Base-by-base conservation (phyloP, 2,329 filamentous ascomycete species). In the Trichoderma guizhouense region DNA sequence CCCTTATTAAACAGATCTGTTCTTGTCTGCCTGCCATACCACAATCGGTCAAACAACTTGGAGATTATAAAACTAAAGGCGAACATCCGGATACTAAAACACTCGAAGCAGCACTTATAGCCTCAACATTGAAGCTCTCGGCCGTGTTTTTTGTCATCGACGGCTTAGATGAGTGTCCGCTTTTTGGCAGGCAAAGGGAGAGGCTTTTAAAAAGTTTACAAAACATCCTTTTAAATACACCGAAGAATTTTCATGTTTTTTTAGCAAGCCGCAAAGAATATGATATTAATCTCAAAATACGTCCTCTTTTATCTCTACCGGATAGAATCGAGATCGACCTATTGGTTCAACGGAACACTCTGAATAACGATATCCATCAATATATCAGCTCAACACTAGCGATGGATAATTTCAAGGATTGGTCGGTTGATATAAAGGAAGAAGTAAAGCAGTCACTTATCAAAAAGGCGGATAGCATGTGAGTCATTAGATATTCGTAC, bases 301-400 rank as follows among this genome's bases (percentile, higher is more conserved):
- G 43, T 6, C 1, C 0, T 6, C 43, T 21, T 21, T 3, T 47
- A 6, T 47, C 5, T 5, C 2, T 4, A 21, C 43, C 43, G 1
- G 0, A 5, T 5, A 47, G 9, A 21, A 11, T 21, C n/a, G n/a
- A 21, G 6, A 47, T 47, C 8, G 43, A 47, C n/a, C 43, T 47
- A 3, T 47, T 11, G 5, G 5, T 1, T 3, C 9, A 5, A 11
- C 18, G 6, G 15, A 0, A 1, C 0, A 21, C 4, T 1, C 7
- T 47, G 0, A 6, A 47, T 2, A 12, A 21, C 12, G 43, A 47
- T 21, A 47, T 47, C 9, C n/a, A 4, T 21, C n/a, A 21, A 11
- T 47, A 47, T 3, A 47, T 47, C 0, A 7, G 2, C 8, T 47
- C n/a, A 12, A 47, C 8, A 21, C 5, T 47, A 12, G n/a, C 9